These are phyloP conservation scores for Russula ochroleuca DNA, from an alignment of 768 basidiomycete species.

Conservation along the genomic window DNA sequence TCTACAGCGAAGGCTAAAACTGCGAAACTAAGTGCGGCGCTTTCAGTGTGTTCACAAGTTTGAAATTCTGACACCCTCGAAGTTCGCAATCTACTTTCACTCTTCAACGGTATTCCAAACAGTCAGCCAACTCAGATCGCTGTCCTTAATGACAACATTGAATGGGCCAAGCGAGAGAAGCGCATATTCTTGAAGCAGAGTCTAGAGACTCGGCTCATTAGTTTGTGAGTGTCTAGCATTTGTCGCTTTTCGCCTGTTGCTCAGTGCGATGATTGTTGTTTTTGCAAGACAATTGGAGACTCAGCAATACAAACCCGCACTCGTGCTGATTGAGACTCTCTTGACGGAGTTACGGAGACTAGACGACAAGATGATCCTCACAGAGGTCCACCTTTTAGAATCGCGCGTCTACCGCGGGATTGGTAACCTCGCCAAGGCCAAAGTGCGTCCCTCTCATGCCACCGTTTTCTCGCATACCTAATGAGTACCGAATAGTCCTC, in stretches of 20 bases:
- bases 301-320: slow-evolving; percentile 69
- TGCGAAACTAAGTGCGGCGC: slow-evolving; percentile 79
- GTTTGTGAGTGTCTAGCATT: slow-evolving; percentile 46
- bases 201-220: slow-evolving; percentile 82
- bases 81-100: slow-evolving; percentile 93
- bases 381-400: slow-evolving; percentile 93
- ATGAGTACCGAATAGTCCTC: slow-evolving; percentile 53
- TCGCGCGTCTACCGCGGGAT: slow-evolving; percentile 86
- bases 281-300: slow-evolving; percentile 63
- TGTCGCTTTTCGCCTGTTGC: not conserved
- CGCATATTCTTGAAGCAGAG: slow-evolving; percentile 95
- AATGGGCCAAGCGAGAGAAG: slow-evolving; percentile 89
- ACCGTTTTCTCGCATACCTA: not conserved
- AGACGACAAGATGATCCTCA: slow-evolving; percentile 97
- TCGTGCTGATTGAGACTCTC: slow-evolving; percentile 79
- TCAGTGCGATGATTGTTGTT: not conserved
- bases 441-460: slow-evolving; percentile 44
- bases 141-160: slow-evolving; percentile 86
- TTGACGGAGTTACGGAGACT: slow-evolving; percentile 87
- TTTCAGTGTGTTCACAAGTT: not conserved
- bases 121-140: slow-evolving; percentile 73
- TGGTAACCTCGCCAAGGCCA: slow-evolving; percentile 85
- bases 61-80: slow-evolving; percentile 13
- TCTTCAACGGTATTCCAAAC: slow-evolving; percentile 75
- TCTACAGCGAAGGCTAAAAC: slow-evolving; percentile 98